A percentile compares a stretch with the other conserved stretches of the same genome.
Conservation (phyloP, 2,329 filamentous ascomycete genomes). For the Talaromyces funiculosus region DNA sequence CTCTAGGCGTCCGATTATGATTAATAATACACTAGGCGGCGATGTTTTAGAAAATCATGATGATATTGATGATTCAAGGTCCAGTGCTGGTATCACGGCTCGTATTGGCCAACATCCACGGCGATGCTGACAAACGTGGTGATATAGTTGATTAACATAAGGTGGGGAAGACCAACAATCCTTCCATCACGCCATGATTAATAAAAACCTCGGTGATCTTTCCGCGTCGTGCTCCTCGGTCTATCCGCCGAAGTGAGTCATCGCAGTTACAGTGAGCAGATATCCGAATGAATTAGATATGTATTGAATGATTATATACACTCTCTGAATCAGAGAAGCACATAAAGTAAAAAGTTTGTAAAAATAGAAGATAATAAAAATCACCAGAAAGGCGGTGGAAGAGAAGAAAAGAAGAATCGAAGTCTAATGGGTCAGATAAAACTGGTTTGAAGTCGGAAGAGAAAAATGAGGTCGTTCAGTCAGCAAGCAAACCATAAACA, state of each 20-base stretch:
- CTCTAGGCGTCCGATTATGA: background rate
- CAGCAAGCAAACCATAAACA: background rate
- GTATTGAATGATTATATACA: background rate
- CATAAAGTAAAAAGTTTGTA: background rate
- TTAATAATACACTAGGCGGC: too few species aligned
- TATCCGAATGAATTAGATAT: background rate
- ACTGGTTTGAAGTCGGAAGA: background rate
- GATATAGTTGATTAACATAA: background rate
- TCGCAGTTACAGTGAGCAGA: background rate
- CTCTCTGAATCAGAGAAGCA: background rate
- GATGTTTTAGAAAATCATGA: too few species aligned
- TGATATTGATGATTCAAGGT: background rate
- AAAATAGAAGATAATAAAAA: background rate
- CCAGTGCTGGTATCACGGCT: background rate
- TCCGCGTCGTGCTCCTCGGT: background rate
- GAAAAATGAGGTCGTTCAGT: background rate
- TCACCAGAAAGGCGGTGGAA: background rate
- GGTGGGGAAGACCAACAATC: background rate
- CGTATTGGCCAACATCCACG: background rate
- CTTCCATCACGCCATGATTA: background rate
- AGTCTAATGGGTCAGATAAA: slow-evolving; percentile 2
- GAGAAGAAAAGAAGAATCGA: background rate
- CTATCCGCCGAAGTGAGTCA: background rate
- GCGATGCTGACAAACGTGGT: background rate
- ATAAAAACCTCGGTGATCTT: background rate